Base-by-base conservation (phyloP, 2,329 filamentous ascomycete genomes). In the Epichloe festucae region DNA sequence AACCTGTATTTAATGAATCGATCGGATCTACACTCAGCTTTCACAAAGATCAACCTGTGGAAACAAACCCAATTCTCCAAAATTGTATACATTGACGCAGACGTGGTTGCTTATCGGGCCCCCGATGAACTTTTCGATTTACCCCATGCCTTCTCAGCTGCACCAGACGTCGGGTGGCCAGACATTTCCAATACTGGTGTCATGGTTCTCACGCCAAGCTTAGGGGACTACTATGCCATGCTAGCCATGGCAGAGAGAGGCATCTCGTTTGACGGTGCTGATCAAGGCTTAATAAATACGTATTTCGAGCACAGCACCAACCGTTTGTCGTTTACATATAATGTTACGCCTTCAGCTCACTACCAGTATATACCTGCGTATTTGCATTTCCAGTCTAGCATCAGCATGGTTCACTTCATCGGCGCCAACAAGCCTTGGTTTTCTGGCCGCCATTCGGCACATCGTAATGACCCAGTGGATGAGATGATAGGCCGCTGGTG, bases 281-380 rank as follows among this genome's bases (percentile, higher is more conserved):
- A 98, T 65, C 93, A 98, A 70, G 93, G 93, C 51, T 73, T 98
- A 49, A 72, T 98, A 59, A 98, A 98, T 67, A 90, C 94, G 77
- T 86, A 97, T 70, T 98, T 93, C 70, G 78, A 85, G 69, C 74
- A 84, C 65, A 79, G 78, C 54, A 95, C 84, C 79, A 84, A 96
- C 68, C 83, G 90, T 58, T 70, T 98, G 63, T 90, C 87, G 69
- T 98, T 98, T 70, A 85, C 84, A 48, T 98, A 97, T 74, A 98
- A 98, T 67, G 93, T 93, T 67, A 98, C 93, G 0, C 93, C 93
- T 1, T 96, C 88, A 56, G 90, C 86, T 23, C 89, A 95, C 66
- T 98, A 98, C 71, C 93, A 98, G 70, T 98, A 97, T 69, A 77
- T 96, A 52, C 93, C 93, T 12, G 93, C 93, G 49, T 98, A 95